These are phyloP conservation scores for Neofusicoccum laricinum DNA, from an alignment of 2,329 filamentous ascomycete species.

Conservation along the genomic window DNA sequence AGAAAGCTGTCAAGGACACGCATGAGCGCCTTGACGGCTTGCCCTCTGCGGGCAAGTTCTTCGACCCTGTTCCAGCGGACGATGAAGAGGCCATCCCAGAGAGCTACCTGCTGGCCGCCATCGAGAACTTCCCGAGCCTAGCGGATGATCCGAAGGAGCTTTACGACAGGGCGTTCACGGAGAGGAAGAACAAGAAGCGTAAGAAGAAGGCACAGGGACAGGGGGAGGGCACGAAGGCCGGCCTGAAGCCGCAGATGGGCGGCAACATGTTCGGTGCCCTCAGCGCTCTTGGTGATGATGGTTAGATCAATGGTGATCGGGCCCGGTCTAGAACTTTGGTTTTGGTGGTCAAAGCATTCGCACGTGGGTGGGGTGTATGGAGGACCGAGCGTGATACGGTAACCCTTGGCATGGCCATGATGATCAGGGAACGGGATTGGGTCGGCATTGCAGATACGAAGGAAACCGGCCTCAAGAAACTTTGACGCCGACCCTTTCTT, in stretches of 20 bases:
- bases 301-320: background rate
- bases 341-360: background rate
- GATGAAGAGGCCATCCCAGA: background rate
- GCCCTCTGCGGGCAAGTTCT: background rate
- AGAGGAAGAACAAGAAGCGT: background rate
- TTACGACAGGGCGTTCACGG: background rate
- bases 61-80: background rate
- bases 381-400: background rate
- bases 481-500: too few species aligned
- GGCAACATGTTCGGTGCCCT: constrained; percentile 1
- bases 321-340: too few species aligned
- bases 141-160: background rate
- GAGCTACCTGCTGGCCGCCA: background rate
- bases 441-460: background rate
- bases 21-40: background rate
- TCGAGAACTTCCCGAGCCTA: background rate
- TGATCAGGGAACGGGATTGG: background rate
- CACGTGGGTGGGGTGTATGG: background rate
- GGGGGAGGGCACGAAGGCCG: background rate
- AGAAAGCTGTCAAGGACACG: background rate
- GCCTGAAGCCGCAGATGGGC: background rate
- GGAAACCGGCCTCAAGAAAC: too few species aligned
- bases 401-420: background rate
- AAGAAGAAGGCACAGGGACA: constrained; percentile 3
- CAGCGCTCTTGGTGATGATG: background rate